Evolutionary conservation across 2,329 filamentous ascomycete species (phyloP).

Genomic region (Calonectria multiphialidica): DNA sequence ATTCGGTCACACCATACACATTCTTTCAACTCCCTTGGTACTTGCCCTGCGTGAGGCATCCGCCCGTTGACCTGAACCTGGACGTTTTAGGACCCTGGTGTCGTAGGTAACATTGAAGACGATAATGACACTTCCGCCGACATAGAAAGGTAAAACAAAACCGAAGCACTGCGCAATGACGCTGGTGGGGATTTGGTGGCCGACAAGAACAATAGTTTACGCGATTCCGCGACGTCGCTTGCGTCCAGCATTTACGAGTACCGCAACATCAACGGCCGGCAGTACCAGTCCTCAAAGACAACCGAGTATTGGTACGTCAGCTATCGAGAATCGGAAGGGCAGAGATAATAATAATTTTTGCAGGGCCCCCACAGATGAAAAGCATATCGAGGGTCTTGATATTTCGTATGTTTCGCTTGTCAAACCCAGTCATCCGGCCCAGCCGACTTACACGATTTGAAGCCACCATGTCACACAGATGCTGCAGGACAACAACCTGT

Average conservation of each 20-base stretch:
- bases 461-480: conserved; percentile 34
- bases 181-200: not conserved
- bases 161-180: not conserved
- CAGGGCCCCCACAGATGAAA: conserved; percentile 34
- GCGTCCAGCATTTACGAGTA: conserved; percentile 41
- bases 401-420: conserved; percentile 18
- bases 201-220: conserved; percentile 10
- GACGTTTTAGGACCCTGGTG: conserved; percentile 12
- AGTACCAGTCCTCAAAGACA: conserved; percentile 40
- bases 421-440: not conserved
- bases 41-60: not conserved
- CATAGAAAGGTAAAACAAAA: conserved; percentile 18
- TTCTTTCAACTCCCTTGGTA: too few species aligned
- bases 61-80: not conserved
- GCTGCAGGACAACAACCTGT: conserved; percentile 50
- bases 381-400: conserved; percentile 29
- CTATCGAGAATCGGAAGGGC: not conserved
- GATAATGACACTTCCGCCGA: conserved; percentile 8
- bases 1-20: not conserved
- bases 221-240: conserved; percentile 28
- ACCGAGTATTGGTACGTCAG: conserved; percentile 43
- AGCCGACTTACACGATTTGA: not conserved
- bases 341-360: not conserved
- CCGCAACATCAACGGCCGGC: conserved; percentile 43
- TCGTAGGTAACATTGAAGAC: conserved; percentile 25